Evolutionary conservation across 2,329 filamentous ascomycete genomes (phyloP).

Genomic region (Neonectria hederae): DNA sequence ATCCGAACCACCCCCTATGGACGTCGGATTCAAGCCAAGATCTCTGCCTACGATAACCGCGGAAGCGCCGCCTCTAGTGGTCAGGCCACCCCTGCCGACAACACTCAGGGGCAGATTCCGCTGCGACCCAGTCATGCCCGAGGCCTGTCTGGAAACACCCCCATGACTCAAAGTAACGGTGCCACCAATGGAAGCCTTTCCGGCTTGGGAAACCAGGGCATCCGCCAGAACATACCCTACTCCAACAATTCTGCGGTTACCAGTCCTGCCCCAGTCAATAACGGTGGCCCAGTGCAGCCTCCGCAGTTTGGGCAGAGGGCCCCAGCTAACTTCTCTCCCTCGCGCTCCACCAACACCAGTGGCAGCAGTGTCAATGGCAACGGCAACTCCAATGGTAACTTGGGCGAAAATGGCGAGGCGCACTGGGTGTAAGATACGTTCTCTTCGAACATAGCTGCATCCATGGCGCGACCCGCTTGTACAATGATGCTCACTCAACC

Average conservation of each 20-base stretch:
- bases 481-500: constrained; percentile 43
- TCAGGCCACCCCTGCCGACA: constrained; percentile 62
- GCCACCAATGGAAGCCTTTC: constrained; percentile 38
- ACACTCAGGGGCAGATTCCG: constrained; percentile 63
- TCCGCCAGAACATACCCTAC: constrained; percentile 51
- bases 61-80: constrained; percentile 56
- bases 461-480: constrained; percentile 44
- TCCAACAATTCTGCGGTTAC: constrained; percentile 46
- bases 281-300: constrained; percentile 42
- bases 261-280: constrained; percentile 40
- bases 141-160: constrained; percentile 51
- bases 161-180: constrained; percentile 48
- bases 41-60: constrained; percentile 68
- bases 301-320: constrained; percentile 44
- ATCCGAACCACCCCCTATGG: constrained; percentile 95
- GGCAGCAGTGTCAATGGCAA: constrained; percentile 31
- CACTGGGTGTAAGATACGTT: constrained; percentile 52
- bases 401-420: constrained; percentile 46
- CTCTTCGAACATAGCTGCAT: constrained; percentile 35
- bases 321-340: constrained; percentile 39
- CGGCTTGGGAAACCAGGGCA: constrained; percentile 30
- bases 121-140: constrained; percentile 57
- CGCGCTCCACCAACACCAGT: constrained; percentile 37
- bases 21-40: constrained; percentile 91
- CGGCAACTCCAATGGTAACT: constrained; percentile 22